A percentile compares a stretch with the other conserved stretches of the same genome.
These are phyloP conservation scores for Dinochytrium kinnereticum DNA, from an alignment of 371 early-diverging fungal genomes.

Conservation along the genomic window DNA sequence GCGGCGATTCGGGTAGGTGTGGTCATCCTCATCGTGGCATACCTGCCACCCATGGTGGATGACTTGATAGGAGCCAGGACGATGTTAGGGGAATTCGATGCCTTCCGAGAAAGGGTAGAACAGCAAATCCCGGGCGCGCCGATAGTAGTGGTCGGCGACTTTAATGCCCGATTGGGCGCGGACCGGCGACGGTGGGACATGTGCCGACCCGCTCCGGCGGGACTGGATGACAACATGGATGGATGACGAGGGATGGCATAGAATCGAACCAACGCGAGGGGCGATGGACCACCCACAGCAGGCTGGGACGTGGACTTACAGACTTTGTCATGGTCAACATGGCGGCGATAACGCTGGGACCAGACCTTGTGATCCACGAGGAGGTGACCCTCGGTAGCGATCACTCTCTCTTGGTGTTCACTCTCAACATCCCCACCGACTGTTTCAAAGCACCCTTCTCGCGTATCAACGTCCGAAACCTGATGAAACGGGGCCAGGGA, in stretches of 20 bases:
- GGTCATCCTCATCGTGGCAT: not conserved
- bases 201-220: not conserved
- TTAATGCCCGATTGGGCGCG: not conserved
- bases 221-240: not conserved
- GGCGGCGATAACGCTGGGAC: not conserved
- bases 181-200: not conserved
- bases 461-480: not conserved
- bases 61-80: not conserved
- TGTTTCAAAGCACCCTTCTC: not conserved
- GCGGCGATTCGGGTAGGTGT: not conserved
- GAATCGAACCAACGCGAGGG: not conserved
- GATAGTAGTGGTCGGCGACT: not conserved
- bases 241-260: not conserved
- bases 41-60: not conserved
- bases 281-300: not conserved
- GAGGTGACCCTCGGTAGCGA: not conserved
- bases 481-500: not conserved
- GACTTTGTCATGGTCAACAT: not conserved
- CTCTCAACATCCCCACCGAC: not conserved
- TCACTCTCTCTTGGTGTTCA: not conserved
- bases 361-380: not conserved
- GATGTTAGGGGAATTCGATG: not conserved
- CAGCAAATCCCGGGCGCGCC: not conserved
- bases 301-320: not conserved
- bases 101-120: not conserved